Evolutionary conservation across 352 stramenopile species (phyloP).

Genomic region (Globisporangium paroecandrum): DNA sequence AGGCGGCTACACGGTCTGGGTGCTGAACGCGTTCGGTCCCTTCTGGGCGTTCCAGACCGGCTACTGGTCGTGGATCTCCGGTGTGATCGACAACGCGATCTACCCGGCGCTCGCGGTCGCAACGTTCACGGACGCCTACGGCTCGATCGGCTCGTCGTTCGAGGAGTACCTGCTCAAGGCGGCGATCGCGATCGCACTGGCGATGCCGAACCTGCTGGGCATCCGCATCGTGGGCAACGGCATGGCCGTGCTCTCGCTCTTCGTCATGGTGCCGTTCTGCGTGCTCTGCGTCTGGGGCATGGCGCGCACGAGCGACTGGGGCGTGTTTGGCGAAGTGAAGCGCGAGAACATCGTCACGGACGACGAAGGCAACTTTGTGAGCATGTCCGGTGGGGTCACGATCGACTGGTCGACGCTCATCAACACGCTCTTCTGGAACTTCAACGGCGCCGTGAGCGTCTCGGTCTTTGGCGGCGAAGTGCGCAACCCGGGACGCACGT

Average conservation of each 20-base stretch:
- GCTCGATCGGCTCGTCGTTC: conserved; percentile 24
- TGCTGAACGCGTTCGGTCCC: conserved; percentile 87
- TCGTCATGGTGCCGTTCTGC: conserved; percentile 91
- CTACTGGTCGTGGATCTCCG: conserved; percentile 84
- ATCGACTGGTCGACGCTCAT: conserved; percentile 83
- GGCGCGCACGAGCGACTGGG: conserved; percentile 28
- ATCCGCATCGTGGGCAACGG: conserved; percentile 84
- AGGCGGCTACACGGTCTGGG: conserved; percentile 87
- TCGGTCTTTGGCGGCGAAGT: conserved; percentile 90
- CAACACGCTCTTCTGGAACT: conserved; percentile 96
- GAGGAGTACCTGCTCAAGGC: conserved; percentile 45
- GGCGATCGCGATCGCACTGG: conserved; percentile 32
- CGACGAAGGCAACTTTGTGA: conserved; percentile 31
- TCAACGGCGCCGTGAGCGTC: conserved; percentile 90
- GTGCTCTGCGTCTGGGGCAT: conserved; percentile 48
- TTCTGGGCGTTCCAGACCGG: conserved; percentile 85
- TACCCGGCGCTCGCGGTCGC: conserved; percentile 81
- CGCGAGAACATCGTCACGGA: conserved; percentile 34
- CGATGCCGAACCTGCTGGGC: conserved; percentile 43
- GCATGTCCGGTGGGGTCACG: conserved; percentile 30
- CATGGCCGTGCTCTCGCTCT: conserved; percentile 69
- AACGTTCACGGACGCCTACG: conserved; percentile 39
- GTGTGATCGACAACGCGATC: conserved; percentile 91
- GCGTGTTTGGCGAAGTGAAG: conserved; percentile 31
- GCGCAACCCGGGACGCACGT: conserved; percentile 68